These are phyloP conservation scores for Aspergillus ochraceus DNA, from an alignment of 2,329 filamentous ascomycete genomes.

Conservation along the genomic window DNA sequence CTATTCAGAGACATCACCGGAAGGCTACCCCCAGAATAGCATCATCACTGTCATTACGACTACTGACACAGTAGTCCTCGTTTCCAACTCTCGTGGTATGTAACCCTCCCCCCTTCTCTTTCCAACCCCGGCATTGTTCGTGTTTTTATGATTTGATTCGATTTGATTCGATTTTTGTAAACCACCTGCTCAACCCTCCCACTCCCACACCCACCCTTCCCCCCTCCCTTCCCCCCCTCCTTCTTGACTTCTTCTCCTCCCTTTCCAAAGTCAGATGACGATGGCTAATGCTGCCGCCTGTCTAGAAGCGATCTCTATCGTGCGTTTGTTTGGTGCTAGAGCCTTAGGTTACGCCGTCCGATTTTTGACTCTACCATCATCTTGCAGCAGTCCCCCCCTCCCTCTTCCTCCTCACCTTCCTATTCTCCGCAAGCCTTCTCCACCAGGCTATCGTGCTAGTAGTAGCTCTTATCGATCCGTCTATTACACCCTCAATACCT, in stretches of 20 bases:
- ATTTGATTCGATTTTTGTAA: background rate
- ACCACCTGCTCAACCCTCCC: background rate
- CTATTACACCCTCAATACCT: background rate
- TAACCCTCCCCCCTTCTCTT: background rate
- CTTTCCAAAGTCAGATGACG: conserved; percentile 18
- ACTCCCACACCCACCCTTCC: background rate
- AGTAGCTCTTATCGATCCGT: conserved; percentile 4
- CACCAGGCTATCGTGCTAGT: conserved; percentile 1
- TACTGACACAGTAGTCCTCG: background rate
- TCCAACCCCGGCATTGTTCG: background rate
- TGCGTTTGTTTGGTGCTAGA: conserved; percentile 10
- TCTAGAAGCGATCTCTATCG: conserved; percentile 16
- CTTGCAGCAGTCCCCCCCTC: conserved; percentile 7
- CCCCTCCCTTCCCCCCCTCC: background rate
- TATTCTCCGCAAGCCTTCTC: conserved; percentile 16
- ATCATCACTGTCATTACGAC: background rate
- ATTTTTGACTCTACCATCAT: conserved; percentile 9
- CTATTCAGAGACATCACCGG: background rate
- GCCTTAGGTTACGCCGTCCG: conserved; percentile 9
- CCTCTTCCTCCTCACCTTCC: conserved; percentile 2
- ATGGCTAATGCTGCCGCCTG: conserved; percentile 20
- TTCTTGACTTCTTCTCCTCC: conserved; percentile 2
- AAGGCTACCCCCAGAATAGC: background rate
- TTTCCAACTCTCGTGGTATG: background rate
- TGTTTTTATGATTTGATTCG: background rate